A percentile compares a stretch with the other conserved stretches of the same genome.
These are phyloP conservation scores for Pyracantha coccinea DNA, from an alignment of 331 rosid genomes.

Conservation along the genomic window DNA sequence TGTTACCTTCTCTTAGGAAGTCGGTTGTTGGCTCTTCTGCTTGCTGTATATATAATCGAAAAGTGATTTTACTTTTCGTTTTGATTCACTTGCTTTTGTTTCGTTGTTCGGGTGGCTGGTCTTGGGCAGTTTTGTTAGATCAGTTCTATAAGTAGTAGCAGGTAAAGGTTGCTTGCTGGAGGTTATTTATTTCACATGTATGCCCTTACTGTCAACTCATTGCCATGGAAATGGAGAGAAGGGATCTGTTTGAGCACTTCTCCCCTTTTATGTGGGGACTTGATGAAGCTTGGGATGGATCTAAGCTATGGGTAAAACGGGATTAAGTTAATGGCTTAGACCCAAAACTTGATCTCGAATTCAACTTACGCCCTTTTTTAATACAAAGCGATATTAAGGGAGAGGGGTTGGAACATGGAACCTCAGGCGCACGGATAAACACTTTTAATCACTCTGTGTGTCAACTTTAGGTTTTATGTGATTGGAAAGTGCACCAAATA, in stretches of 20 bases:
- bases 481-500: too few relatives aligned
- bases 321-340: too few relatives aligned
- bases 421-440: not conserved
- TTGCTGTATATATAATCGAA: conserved; percentile 18
- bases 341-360: not conserved
- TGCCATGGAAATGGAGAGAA: not conserved
- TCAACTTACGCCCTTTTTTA: too few relatives aligned
- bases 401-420: not conserved
- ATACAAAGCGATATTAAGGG: not conserved
- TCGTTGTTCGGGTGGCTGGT: conserved; percentile 12
- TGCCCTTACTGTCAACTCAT: not conserved
- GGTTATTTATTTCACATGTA: not conserved
- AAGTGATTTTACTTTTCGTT: conserved; percentile 2
- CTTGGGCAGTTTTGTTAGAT: conserved; percentile 18
- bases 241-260: not conserved
- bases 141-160: conserved; percentile 1
- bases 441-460: not conserved
- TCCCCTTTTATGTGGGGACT: not conserved
- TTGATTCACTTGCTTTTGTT: not conserved
- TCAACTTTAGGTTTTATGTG: too few relatives aligned
- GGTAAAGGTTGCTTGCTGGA: not conserved
- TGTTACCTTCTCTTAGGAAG: not conserved
- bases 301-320: not conserved
- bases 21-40: not conserved
- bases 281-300: not conserved